phyloP scores from a whole-genome alignment of 108 stramenopile species.

The Poteriospumella lacustris region DNA sequence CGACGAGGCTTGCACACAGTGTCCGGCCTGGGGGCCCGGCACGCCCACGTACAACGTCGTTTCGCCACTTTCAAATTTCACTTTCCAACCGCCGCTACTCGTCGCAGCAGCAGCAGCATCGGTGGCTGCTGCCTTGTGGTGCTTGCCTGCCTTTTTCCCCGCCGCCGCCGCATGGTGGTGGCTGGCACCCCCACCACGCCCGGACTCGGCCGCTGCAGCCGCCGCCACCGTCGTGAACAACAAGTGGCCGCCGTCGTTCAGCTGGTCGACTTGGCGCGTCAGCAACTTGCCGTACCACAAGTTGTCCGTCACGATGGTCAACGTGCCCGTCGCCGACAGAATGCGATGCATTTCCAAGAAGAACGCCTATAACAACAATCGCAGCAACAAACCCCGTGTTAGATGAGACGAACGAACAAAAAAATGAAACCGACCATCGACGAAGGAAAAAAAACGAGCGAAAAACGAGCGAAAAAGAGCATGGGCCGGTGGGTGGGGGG shows the following conservation, averaged over 20 bases:
- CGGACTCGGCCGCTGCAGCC: background rate
- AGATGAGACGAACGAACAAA: too few relatives aligned
- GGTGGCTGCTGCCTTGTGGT: background rate
- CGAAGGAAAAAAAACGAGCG: too few relatives aligned
- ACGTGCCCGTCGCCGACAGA: background rate
- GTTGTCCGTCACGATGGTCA: slow-evolving; percentile 19
- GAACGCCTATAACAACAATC: background rate
- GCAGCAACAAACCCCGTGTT: too few relatives aligned
- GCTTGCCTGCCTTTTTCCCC: background rate
- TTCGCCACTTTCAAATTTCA: background rate
- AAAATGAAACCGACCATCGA: too few relatives aligned
- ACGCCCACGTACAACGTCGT: background rate
- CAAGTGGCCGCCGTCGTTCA: background rate
- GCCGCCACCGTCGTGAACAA: background rate
- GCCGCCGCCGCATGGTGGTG: too few relatives aligned
- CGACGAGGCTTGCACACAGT: background rate
- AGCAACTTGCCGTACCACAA: slow-evolving; percentile 25
- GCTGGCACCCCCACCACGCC: background rate
- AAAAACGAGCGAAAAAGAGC: too few relatives aligned
- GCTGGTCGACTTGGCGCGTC: background rate
- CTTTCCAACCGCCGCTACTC: background rate
- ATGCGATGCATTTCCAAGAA: slow-evolving; percentile 1
- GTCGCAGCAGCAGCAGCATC: too few relatives aligned
- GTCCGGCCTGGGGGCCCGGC: slow-evolving; percentile 7
- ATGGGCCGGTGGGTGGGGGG: too few relatives aligned